phyloP scores from a whole-genome alignment of 148 eudicot genomes.

The Camellia lanceoleosa region DNA sequence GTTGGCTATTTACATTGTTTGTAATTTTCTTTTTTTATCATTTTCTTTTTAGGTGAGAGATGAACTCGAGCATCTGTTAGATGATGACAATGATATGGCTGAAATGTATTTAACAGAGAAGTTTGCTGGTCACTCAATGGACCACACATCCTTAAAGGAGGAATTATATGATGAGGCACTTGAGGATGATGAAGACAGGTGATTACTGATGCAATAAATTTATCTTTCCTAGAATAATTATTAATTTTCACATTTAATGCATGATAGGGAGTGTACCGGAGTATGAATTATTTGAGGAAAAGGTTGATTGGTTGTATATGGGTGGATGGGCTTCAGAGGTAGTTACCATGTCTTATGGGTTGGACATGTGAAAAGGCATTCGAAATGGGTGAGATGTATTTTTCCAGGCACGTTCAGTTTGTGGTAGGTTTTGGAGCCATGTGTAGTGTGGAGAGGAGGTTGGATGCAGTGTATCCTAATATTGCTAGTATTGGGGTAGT shows the following conservation, averaged over 20 bases:
- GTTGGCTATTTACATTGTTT: too few relatives aligned
- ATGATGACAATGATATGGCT: constrained; percentile 68
- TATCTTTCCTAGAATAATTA: background rate
- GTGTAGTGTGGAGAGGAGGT: too few relatives aligned
- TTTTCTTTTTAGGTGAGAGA: constrained; percentile 45
- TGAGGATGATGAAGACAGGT: constrained; percentile 31
- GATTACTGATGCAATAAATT: constrained; percentile 15
- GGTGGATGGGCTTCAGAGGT: background rate
- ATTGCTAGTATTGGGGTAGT: too few relatives aligned
- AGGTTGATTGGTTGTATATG: background rate
- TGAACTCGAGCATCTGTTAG: constrained; percentile 64
- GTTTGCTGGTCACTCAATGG: too few relatives aligned
- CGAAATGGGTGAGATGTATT: too few relatives aligned
- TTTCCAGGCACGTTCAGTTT: too few relatives aligned
- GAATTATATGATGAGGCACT: constrained; percentile 7
- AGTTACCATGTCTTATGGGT: background rate
- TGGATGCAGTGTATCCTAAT: too few relatives aligned
- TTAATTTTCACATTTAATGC: background rate
- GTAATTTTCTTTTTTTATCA: background rate
- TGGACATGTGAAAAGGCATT: background rate
- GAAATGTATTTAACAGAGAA: constrained; percentile 59
- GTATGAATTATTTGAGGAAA: background rate
- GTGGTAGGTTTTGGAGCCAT: too few relatives aligned
- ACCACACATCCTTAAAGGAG: too few relatives aligned
- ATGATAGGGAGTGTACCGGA: background rate